Evolutionary conservation across 2,329 filamentous ascomycete species (phyloP).

Genomic region (Apiospora malaysiana): DNA sequence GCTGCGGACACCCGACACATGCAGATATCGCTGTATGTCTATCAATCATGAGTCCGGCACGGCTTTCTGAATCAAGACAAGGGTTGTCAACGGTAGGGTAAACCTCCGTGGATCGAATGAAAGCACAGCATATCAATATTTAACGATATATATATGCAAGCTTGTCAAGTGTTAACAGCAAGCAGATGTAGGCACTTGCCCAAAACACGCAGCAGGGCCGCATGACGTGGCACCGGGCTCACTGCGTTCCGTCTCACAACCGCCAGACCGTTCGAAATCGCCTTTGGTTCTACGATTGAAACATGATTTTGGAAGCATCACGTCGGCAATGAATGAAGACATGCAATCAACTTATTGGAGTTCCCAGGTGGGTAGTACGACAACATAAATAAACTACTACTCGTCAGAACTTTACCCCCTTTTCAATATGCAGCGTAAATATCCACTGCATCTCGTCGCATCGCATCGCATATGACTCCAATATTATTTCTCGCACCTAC

Average conservation of each 20-base stretch:
- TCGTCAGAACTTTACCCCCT: too few relatives aligned
- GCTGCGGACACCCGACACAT: background rate
- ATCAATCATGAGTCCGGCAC: background rate
- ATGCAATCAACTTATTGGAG: too few relatives aligned
- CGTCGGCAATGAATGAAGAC: too few relatives aligned
- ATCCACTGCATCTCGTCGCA: background rate
- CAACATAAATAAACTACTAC: too few relatives aligned
- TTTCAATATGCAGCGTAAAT: too few relatives aligned
- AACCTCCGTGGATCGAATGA: slow-evolving; percentile 3
- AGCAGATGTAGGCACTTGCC: background rate
- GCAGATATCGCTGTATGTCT: background rate
- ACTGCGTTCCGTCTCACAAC: background rate
- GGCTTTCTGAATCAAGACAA: background rate
- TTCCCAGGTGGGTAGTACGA: too few relatives aligned
- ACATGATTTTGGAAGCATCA: background rate
- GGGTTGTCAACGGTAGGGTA: background rate
- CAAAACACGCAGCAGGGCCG: background rate
- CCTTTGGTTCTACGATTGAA: background rate
- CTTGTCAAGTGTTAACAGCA: background rate
- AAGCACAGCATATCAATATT: background rate
- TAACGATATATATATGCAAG: background rate
- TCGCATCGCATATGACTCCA: background rate
- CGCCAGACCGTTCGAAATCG: background rate
- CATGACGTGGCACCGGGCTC: background rate
- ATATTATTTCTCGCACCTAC: background rate